Conservation (phyloP, 108 stramenopile genomes). For the Mayamaea pseudoterrestris region DNA sequence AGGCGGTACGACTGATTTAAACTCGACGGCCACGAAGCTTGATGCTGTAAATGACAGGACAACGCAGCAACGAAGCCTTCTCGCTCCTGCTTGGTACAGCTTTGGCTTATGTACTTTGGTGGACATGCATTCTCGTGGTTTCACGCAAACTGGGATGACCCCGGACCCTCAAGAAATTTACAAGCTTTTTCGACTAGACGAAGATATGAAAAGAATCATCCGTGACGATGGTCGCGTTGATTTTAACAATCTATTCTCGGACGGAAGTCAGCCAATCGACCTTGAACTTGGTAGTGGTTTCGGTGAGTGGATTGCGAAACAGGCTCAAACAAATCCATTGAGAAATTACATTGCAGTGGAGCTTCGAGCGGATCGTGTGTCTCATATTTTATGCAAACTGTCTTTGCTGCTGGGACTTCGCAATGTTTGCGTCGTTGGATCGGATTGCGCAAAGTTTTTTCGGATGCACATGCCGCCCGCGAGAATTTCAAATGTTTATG, state of each 20-base stretch:
- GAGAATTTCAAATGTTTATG: conserved; percentile 44
- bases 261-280: conserved; percentile 23
- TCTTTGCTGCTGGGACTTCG: conserved; percentile 25
- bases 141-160: too few species aligned
- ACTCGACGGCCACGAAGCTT: conserved; percentile 2
- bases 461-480: conserved; percentile 1
- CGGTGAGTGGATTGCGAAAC: conserved; percentile 71
- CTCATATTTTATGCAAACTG: conserved; percentile 48
- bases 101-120: conserved; percentile 10
- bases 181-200: too few species aligned
- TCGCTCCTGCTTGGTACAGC: conserved; percentile 3
- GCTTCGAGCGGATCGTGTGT: conserved; percentile 68
- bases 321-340: conserved; percentile 42
- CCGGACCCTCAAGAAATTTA: too few species aligned
- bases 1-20: conserved; percentile 59
- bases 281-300: conserved; percentile 73
- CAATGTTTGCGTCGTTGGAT: conserved; percentile 52
- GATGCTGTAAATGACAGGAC: too few species aligned
- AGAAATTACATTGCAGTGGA: conserved; percentile 63
- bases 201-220: too few species aligned
- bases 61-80: too few species aligned
- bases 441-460: conserved; percentile 61
- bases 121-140: too few species aligned
- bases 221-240: background rate
- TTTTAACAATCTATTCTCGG: background rate